Evolutionary conservation across 352 stramenopile genomes (phyloP).

Genomic region (Proteromonas lacertae): DNA sequence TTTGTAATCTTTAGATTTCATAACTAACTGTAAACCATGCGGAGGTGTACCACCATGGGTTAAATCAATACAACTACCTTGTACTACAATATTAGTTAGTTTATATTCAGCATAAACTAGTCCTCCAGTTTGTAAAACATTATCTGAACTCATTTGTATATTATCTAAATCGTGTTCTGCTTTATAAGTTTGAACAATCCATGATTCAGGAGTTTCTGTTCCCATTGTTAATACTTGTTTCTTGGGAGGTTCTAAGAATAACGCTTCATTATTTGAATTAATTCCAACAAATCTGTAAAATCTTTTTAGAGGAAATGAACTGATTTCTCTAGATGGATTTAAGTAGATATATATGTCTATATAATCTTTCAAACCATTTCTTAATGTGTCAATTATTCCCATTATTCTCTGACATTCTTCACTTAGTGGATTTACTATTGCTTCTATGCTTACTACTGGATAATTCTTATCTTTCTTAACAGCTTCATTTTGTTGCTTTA

Average conservation of each 20-base stretch:
- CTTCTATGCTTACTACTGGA: no score
- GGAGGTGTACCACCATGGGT: constrained; percentile 13
- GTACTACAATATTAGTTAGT: constrained; percentile 48
- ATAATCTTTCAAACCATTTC: no score
- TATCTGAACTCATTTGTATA: no score
- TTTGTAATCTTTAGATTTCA: no score
- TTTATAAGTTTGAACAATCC: constrained; percentile 41
- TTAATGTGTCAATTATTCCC: no score
- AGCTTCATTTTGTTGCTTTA: no score
- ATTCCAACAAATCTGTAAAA: constrained; percentile 54
- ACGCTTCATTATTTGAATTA: constrained; percentile 18
- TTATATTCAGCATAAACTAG: no score
- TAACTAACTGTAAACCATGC: constrained; percentile 40
- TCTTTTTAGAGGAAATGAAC: constrained; percentile 40
- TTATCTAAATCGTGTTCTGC: constrained; percentile 51
- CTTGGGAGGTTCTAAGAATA: constrained; percentile 34
- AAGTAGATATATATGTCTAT: no score
- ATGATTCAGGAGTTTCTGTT: constrained; percentile 51
- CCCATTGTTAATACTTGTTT: constrained; percentile 55
- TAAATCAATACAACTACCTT: constrained; percentile 37
- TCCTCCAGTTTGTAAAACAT: no score
- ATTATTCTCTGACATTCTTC: no score
- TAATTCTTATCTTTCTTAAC: no score
- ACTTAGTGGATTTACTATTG: no score
- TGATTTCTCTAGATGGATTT: constrained; percentile 23